Conservation (phyloP, 352 stramenopile species). For the Blastocystis sp. region DNA sequence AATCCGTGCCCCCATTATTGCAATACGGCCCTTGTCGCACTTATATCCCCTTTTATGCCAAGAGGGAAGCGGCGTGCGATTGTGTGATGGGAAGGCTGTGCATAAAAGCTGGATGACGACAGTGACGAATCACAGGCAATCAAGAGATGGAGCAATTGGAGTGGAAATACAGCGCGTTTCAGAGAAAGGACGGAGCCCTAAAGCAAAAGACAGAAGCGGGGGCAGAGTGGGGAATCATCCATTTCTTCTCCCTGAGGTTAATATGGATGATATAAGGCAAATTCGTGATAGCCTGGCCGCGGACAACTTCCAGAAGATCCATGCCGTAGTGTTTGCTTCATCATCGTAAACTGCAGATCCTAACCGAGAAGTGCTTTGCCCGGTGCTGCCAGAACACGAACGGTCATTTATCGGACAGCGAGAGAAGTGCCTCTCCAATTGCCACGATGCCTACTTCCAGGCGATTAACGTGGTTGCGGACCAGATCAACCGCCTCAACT, state of each 20-base stretch:
- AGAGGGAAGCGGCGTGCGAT: no score
- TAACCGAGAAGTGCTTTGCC: conserved; percentile 37
- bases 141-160: no score
- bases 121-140: no score
- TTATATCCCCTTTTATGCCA: not conserved
- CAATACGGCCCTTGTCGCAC: not conserved
- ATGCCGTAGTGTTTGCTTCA: not conserved
- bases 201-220: no score
- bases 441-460: conserved; percentile 50
- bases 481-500: conserved; percentile 16
- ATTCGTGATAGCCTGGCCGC: conserved; percentile 6
- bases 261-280: conserved; percentile 4
- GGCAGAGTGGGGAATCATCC: no score
- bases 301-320: conserved; percentile 58
- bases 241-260: not conserved
- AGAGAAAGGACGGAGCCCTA: no score
- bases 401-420: conserved; percentile 7
- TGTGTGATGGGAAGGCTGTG: no score
- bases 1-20: not conserved
- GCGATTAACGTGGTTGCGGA: conserved; percentile 42
- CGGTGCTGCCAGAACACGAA: conserved; percentile 21
- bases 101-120: no score
- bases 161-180: no score
- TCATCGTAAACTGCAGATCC: not conserved
- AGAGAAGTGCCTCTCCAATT: conserved; percentile 47